Percentiles rank a stretch among this genome's conserved stretches.
Evolutionary conservation across 768 basidiomycete genomes (phyloP).

Genomic region (Kwoniella pini): DNA sequence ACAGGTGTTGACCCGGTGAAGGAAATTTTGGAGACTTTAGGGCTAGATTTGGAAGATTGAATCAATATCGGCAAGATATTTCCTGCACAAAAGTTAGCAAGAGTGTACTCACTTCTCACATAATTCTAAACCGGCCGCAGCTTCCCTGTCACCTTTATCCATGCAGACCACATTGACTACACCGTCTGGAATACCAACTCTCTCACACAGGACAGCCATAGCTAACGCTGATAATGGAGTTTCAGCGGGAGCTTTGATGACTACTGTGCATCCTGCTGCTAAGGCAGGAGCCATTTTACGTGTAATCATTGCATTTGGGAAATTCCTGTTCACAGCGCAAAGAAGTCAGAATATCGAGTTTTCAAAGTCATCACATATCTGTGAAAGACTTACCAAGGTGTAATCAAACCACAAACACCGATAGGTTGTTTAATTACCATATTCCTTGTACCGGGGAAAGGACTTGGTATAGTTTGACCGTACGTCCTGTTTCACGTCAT

Average conservation of each 20-base stretch:
- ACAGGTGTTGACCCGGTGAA: slow-evolving; percentile 86
- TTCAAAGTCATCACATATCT: too few species aligned
- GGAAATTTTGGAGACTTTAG: slow-evolving; percentile 63
- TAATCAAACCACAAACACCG: slow-evolving; percentile 55
- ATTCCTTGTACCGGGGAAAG: slow-evolving; percentile 70
- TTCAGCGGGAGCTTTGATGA: slow-evolving; percentile 94
- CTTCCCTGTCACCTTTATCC: slow-evolving; percentile 57
- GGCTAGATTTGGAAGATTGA: background rate
- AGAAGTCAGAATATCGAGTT: too few species aligned
- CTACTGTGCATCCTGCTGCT: slow-evolving; percentile 74
- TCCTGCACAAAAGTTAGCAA: too few species aligned
- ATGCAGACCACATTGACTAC: slow-evolving; percentile 58
- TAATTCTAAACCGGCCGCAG: slow-evolving; percentile 53
- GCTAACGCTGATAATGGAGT: slow-evolving; percentile 80
- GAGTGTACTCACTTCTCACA: slow-evolving; percentile 64
- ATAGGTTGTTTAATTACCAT: slow-evolving; percentile 88
- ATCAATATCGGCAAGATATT: too few species aligned
- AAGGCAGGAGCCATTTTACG: slow-evolving; percentile 45
- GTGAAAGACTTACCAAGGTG: slow-evolving; percentile 37
- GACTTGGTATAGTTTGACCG: slow-evolving; percentile 86
- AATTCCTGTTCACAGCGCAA: slow-evolving; percentile 32
- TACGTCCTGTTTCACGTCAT: slow-evolving; percentile 65
- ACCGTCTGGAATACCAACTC: slow-evolving; percentile 71
- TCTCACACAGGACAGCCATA: slow-evolving; percentile 65
- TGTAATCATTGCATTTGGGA: slow-evolving; percentile 41